phyloP scores from a whole-genome alignment of 2,329 filamentous ascomycete genomes.

The Monosporascus sp. region DNA sequence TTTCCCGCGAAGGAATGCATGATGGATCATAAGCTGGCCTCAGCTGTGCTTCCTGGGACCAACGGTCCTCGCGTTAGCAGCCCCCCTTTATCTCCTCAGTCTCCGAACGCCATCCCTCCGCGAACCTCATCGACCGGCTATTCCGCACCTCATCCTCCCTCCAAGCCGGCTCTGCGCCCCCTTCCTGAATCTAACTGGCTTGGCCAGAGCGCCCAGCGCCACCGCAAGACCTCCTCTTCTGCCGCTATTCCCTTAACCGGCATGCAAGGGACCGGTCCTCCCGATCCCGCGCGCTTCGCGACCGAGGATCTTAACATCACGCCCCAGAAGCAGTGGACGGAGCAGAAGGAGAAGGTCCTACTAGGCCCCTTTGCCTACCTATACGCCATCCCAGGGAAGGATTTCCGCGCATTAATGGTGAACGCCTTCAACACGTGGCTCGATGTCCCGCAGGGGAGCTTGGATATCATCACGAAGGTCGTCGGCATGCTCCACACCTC shows the following conservation, averaged over 20 bases:
- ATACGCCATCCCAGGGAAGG: slow-evolving; percentile 73
- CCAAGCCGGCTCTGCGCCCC: slow-evolving; percentile 41
- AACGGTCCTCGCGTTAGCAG: slow-evolving; percentile 4
- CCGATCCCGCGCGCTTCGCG: slow-evolving; percentile 48
- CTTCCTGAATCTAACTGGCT: slow-evolving; percentile 60
- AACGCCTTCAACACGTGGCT: slow-evolving; percentile 77
- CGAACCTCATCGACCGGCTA: slow-evolving; percentile 64
- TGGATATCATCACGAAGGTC: slow-evolving; percentile 71
- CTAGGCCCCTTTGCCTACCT: slow-evolving; percentile 78
- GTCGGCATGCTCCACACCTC: slow-evolving; percentile 84
- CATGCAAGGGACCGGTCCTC: slow-evolving; percentile 35
- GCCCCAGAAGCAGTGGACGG: slow-evolving; percentile 54
- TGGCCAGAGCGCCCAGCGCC: slow-evolving; percentile 31
- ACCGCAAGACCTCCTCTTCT: slow-evolving; percentile 24
- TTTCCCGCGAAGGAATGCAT: not conserved
- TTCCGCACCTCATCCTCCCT: slow-evolving; percentile 24
- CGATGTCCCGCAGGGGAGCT: slow-evolving; percentile 62
- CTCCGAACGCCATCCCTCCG: slow-evolving; percentile 65
- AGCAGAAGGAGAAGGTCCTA: slow-evolving; percentile 71
- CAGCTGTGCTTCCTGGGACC: slow-evolving; percentile 14
- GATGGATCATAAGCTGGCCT: not conserved
- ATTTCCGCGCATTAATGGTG: slow-evolving; percentile 76
- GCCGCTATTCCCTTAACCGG: slow-evolving; percentile 18
- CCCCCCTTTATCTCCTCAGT: slow-evolving; percentile 29
- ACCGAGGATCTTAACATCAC: slow-evolving; percentile 50